phyloP scores from a whole-genome alignment of 805 yeast species.

The Debaryomyces tyrocola region DNA sequence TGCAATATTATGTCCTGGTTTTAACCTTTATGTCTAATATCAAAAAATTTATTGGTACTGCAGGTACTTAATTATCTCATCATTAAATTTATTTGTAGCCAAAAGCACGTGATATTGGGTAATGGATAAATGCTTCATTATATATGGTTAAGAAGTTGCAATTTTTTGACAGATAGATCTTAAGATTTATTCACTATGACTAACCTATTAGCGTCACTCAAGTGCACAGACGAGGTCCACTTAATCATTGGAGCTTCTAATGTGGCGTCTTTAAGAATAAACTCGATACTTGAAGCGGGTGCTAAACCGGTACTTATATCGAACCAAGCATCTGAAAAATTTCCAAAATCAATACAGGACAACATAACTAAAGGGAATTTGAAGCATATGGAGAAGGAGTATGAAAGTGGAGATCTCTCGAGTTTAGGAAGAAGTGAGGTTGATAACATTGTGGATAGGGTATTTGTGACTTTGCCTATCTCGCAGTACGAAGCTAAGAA shows the following conservation, averaged over 20 bases:
- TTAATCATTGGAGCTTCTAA: slow-evolving; percentile 55
- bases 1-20: neutral
- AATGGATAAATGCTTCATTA: slow-evolving; percentile 1
- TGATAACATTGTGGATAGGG: slow-evolving; percentile 67
- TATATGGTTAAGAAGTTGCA: neutral
- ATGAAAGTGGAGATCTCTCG: slow-evolving; percentile 46
- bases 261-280: slow-evolving; percentile 49
- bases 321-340: slow-evolving; percentile 19
- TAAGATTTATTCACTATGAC: slow-evolving; percentile 7
- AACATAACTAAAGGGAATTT: slow-evolving; percentile 25
- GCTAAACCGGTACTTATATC: slow-evolving; percentile 54
- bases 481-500: slow-evolving; percentile 27
- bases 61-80: neutral
- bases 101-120: slow-evolving; percentile 9
- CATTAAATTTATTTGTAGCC: neutral
- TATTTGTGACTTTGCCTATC: slow-evolving; percentile 57
- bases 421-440: slow-evolving; percentile 63
- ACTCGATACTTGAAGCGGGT: slow-evolving; percentile 50
- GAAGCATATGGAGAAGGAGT: slow-evolving; percentile 24
- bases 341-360: slow-evolving; percentile 24
- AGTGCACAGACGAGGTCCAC: slow-evolving; percentile 53
- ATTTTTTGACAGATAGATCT: neutral
- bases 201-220: slow-evolving; percentile 37
- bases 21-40: neutral
- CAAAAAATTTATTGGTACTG: neutral